These are phyloP conservation scores for Trichoderma atroviride DNA, from an alignment of 2,329 filamentous ascomycete species.

Conservation along the genomic window DNA sequence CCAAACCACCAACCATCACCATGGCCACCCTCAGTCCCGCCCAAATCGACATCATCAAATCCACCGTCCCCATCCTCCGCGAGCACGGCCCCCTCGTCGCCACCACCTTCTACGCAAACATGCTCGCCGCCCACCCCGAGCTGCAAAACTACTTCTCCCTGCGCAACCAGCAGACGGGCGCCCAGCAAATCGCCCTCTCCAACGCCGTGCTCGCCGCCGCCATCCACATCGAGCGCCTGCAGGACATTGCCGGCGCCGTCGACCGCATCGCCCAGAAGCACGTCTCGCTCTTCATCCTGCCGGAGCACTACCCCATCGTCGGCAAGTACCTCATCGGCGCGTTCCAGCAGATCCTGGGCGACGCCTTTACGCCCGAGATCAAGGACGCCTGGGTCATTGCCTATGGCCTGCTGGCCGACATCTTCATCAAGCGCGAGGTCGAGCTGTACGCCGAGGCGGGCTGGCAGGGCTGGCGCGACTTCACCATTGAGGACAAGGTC, in stretches of 20 bases:
- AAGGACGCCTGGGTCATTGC: constrained; percentile 71
- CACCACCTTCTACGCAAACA: constrained; percentile 68
- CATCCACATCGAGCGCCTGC: constrained; percentile 69
- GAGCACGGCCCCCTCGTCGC: constrained; percentile 71
- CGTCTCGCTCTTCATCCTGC: constrained; percentile 66
- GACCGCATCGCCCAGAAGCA: constrained; percentile 79
- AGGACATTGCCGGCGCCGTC: constrained; percentile 55
- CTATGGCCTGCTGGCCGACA: constrained; percentile 69
- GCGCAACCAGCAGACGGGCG: constrained; percentile 67
- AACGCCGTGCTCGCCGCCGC: constrained; percentile 72
- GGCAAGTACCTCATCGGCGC: constrained; percentile 68
- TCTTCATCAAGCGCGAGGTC: constrained; percentile 68
- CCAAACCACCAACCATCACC: background rate
- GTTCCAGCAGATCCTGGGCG: constrained; percentile 67
- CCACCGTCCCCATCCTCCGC: constrained; percentile 72
- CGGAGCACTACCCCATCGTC: constrained; percentile 72
- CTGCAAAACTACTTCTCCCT: constrained; percentile 72
- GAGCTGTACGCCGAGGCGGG: constrained; percentile 57
- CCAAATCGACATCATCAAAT: constrained; percentile 73
- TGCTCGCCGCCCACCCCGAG: constrained; percentile 64
- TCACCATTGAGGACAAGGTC: constrained; percentile 62
- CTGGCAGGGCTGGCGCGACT: constrained; percentile 55
- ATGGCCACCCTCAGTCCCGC: constrained; percentile 59
- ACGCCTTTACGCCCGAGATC: constrained; percentile 66
- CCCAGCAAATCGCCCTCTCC: constrained; percentile 70